Evolutionary conservation across 2,329 filamentous ascomycete species (phyloP).

Genomic region (Endoconidiophora laricicola): DNA sequence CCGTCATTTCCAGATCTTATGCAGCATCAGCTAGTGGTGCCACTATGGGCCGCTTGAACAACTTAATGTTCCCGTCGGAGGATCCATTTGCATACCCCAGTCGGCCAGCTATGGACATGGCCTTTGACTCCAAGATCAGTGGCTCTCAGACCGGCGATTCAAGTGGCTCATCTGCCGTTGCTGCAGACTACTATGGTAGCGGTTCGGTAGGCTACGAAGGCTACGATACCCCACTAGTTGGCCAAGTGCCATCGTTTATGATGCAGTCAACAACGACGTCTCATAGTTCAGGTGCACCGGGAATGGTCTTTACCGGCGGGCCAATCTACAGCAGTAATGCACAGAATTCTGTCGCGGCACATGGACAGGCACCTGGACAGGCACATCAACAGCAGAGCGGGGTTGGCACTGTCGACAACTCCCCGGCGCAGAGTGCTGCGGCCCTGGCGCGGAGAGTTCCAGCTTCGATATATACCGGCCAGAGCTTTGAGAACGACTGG

Average conservation of each 20-base stretch:
- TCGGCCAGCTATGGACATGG: constrained; percentile 50
- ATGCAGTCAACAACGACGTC: constrained; percentile 27
- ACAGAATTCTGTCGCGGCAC: neutral
- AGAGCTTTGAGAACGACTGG: constrained; percentile 30
- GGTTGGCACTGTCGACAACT: neutral
- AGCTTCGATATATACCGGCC: constrained; percentile 31
- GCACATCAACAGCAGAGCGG: constrained; percentile 2
- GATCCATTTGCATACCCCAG: constrained; percentile 70
- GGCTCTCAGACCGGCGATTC: constrained; percentile 13
- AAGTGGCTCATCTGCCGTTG: constrained; percentile 21
- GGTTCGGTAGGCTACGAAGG: constrained; percentile 32
- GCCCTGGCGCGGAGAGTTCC: constrained; percentile 16
- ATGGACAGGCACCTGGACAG: neutral
- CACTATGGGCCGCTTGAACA: constrained; percentile 30
- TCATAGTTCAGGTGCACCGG: neutral
- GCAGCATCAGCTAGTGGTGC: constrained; percentile 8
- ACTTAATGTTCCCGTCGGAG: constrained; percentile 64
- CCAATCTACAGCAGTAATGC: neutral
- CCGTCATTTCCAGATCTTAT: constrained; percentile 1
- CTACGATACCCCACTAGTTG: constrained; percentile 57
- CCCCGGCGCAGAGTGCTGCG: neutral
- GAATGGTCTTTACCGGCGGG: neutral
- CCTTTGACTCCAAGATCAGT: neutral
- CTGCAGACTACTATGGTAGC: constrained; percentile 19
- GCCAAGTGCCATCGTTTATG: constrained; percentile 49